Conservation (phyloP, 495 filamentous ascomycete genomes). For the Hypoxylon lienhwacheense region DNA sequence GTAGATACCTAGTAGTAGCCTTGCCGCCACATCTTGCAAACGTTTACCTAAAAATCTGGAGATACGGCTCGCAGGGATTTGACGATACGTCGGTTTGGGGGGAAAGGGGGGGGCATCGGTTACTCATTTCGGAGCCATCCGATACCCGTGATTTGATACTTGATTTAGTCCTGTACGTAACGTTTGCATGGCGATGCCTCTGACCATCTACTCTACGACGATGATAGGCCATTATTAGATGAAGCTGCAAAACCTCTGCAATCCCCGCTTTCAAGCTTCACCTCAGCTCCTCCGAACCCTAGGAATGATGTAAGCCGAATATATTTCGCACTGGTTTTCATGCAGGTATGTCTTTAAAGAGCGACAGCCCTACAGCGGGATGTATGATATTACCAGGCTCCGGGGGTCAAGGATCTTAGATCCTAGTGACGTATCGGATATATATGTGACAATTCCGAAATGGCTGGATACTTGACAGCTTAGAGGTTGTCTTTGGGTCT, state of each 20-base stretch:
- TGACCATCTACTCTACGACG: constrained; percentile 3
- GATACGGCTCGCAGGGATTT: constrained; percentile 7
- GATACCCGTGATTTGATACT: constrained; percentile 4
- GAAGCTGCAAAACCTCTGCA: constrained; percentile 11
- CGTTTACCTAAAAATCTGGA: not conserved
- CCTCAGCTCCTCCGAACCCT: not conserved
- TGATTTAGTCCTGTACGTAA: constrained; percentile 6
- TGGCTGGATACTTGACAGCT: constrained; percentile 3
- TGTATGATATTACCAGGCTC: constrained; percentile 1
- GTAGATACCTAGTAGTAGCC: constrained; percentile 10
- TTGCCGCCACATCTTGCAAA: constrained; percentile 14
- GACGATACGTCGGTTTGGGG: constrained; percentile 1
- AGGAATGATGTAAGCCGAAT: constrained; percentile 9
- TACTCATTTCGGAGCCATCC: constrained; percentile 20
- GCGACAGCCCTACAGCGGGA: constrained; percentile 19
- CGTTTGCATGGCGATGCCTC: constrained; percentile 9
- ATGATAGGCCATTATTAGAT: constrained; percentile 15
- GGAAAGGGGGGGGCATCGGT: not conserved
- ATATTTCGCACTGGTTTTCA: constrained; percentile 9
- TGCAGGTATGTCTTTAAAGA: constrained; percentile 3
- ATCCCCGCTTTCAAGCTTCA: constrained; percentile 2
- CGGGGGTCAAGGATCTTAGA: constrained; percentile 26
- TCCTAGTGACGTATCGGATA: constrained; percentile 22
- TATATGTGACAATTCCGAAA: not conserved
- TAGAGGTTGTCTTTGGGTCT: not conserved